These are phyloP conservation scores for Apophysomyces trapeziformis DNA, from an alignment of 371 early-diverging fungal genomes.

Conservation along the genomic window DNA sequence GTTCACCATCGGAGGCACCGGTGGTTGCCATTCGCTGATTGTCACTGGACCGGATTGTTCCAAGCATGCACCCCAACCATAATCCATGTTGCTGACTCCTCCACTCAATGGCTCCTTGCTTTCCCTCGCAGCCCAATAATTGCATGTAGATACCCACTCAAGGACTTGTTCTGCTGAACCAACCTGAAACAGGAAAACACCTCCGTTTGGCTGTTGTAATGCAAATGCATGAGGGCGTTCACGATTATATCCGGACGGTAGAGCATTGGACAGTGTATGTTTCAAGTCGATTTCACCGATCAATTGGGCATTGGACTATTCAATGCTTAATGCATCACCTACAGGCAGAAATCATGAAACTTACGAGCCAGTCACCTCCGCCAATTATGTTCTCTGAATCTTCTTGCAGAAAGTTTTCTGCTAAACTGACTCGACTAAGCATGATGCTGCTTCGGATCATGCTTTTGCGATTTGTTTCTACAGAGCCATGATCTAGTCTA, in stretches of 20 bases:
- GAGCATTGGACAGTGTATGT: conserved; percentile 80
- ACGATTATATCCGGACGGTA: conserved; percentile 85
- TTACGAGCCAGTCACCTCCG: conserved; percentile 36
- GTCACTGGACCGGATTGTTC: conserved; percentile 27
- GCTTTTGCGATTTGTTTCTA: conserved; percentile 20
- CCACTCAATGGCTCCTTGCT: conserved; percentile 89
- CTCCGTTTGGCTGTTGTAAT: conserved; percentile 80
- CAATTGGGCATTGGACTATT: conserved; percentile 39
- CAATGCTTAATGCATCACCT: not conserved
- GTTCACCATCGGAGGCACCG: conserved; percentile 37
- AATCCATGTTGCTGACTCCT: conserved; percentile 85
- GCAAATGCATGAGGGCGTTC: conserved; percentile 86
- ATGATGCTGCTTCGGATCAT: conserved; percentile 24
- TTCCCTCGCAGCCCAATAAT: conserved; percentile 93
- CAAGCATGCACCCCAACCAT: conserved; percentile 85
- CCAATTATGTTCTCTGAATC: conserved; percentile 16
- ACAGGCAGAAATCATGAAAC: not conserved
- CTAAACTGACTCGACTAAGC: conserved; percentile 21
- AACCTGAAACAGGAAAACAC: conserved; percentile 86
- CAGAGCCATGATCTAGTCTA: conserved; percentile 58
- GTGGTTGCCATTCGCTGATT: conserved; percentile 44
- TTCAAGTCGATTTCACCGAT: conserved; percentile 73
- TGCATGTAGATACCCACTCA: conserved; percentile 88
- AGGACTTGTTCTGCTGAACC: conserved; percentile 66
- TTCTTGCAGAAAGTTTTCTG: conserved; percentile 11